phyloP scores from a whole-genome alignment of 148 eudicot species.

The Fagopyrum tataricum region DNA sequence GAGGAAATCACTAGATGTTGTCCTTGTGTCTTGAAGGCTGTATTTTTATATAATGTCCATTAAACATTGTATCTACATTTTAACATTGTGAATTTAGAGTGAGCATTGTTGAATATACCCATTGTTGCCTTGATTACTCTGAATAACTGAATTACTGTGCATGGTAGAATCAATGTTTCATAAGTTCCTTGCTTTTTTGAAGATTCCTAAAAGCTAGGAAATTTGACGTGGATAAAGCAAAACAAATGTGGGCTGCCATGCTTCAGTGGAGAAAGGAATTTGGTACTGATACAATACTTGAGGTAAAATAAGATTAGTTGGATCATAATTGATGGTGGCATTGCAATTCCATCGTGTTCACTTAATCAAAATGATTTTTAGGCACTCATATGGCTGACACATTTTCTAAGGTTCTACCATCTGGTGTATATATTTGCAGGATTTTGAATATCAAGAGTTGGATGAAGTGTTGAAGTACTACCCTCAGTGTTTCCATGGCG shows the following conservation, averaged over 20 bases:
- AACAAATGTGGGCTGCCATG: slow-evolving; percentile 84
- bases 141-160: neutral
- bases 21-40: neutral
- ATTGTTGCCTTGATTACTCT: neutral
- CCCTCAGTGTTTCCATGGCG: slow-evolving; percentile 85
- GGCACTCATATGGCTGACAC: neutral
- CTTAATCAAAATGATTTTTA: neutral
- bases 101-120: neutral
- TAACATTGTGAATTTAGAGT: neutral
- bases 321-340: neutral
- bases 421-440: slow-evolving; percentile 26
- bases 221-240: slow-evolving; percentile 62
- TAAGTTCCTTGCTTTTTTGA: slow-evolving; percentile 5
- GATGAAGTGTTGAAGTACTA: slow-evolving; percentile 62
- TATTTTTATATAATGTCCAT: neutral
- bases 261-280: slow-evolving; percentile 76
- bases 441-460: slow-evolving; percentile 68
- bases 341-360: neutral
- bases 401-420: neutral
- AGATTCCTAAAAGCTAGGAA: slow-evolving; percentile 89
- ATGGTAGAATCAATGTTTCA: neutral
- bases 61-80: neutral
- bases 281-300: slow-evolving; percentile 64
- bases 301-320: slow-evolving; percentile 31
- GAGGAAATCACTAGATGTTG: neutral